Evolutionary conservation across 768 basidiomycete species (phyloP), one percentile per base, ranked within the genome.

Genomic region (Paxillus involutus): DNA sequence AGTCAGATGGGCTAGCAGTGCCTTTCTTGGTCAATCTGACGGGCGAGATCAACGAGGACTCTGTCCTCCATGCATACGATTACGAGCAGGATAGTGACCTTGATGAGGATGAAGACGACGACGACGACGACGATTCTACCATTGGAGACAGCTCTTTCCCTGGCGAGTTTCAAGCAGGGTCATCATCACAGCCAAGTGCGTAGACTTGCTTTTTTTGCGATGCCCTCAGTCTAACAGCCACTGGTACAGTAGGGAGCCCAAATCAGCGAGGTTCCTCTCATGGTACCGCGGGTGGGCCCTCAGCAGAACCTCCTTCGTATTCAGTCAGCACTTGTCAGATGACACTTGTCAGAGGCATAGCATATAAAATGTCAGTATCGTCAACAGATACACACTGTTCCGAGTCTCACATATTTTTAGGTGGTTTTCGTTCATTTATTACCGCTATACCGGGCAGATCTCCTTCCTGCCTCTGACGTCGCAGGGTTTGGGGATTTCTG

Each of bases 31-130:
- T 61, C 49, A 61, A 55, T 16, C 59, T 66, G 66, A 58, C 63
- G 9, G 11, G 54, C 41, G 65, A 66, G 2, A 53, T 66, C 47
- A 47, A 44, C 19, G 36, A 14, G 10, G 47, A 68, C 19, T 52
- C 65, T 8, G 21, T 68, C 0, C 63, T 66, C 19, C 66, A 66
- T 39, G 59, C 66, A 3, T 69, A 68, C 8, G 60, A 59, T 12
- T 69, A 69, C 11, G 60, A 71, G 17, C 56, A 50, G 21, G 67
- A 68, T 32, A 71, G 69, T 35, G 67, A 68, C 43, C 64, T 68
- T 17, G 69, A 71, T 5, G 66, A 56, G 12, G 54, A 63, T 16
- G 65, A 69, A n/a, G 65, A 69, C 13, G 58, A 57, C 5, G 54
- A 50, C 1, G 35, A 21, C 0, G 54, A 52, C 13, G 13, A 26